Conservation (phyloP, 805 yeast species). For the Ogataea ramenticola region DNA sequence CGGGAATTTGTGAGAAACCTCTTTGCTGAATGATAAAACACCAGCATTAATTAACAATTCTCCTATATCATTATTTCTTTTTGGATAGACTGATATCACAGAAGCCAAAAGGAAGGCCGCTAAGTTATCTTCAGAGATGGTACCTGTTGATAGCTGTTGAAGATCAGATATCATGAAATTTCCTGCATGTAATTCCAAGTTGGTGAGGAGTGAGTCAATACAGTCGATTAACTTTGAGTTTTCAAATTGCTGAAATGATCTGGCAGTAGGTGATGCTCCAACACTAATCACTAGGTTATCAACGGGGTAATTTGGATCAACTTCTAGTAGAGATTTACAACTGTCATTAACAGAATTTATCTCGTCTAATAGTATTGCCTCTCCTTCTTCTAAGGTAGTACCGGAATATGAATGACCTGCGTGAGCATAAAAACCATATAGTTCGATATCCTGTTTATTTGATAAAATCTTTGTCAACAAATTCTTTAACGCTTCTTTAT, state of each 20-base stretch:
- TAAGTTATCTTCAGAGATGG: constrained; percentile 37
- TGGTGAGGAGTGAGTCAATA: constrained; percentile 26
- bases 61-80: constrained; percentile 42
- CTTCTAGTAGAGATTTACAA: constrained; percentile 27
- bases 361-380: constrained; percentile 44
- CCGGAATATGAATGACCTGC: constrained; percentile 70
- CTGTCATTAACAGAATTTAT: constrained; percentile 51
- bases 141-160: constrained; percentile 69
- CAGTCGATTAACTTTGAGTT: constrained; percentile 8
- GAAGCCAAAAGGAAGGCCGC: constrained; percentile 51
- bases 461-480: constrained; percentile 11
- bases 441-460: constrained; percentile 27
- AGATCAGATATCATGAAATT: constrained; percentile 67
- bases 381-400: constrained; percentile 37
- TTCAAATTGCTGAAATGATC: constrained; percentile 28
- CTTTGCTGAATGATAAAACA: constrained; percentile 62
- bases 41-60: constrained; percentile 69
- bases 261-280: constrained; percentile 81
- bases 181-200: constrained; percentile 74
- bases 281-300: constrained; percentile 47
- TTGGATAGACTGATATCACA: constrained; percentile 52
- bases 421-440: constrained; percentile 71
- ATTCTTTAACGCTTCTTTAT: constrained; percentile 18
- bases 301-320: constrained; percentile 31
- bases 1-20: constrained; percentile 43